phyloP scores from a whole-genome alignment of 2,329 filamentous ascomycete species.

The Penicillium sp. region DNA sequence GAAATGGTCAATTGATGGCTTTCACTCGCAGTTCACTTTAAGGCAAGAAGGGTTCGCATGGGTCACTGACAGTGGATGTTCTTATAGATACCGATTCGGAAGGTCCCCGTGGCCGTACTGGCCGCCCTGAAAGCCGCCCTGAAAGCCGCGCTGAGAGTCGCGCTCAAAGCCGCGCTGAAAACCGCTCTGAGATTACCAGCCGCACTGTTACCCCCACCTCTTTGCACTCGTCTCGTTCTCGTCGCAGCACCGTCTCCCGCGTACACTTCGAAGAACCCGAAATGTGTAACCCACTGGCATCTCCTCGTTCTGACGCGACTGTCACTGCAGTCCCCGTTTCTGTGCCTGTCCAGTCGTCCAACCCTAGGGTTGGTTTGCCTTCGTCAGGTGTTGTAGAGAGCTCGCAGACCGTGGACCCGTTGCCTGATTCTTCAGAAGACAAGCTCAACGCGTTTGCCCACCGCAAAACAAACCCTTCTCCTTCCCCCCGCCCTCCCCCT shows the following conservation, averaged over 20 bases:
- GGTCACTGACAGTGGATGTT: not conserved
- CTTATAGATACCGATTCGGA: not conserved
- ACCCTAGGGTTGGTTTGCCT: not conserved
- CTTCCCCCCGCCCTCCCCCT: not conserved
- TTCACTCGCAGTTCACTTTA: not conserved
- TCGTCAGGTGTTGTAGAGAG: not conserved
- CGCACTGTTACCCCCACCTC: not conserved
- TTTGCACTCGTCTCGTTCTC: not conserved
- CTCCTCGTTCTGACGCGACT: not conserved
- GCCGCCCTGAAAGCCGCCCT: not conserved
- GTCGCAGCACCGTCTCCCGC: not conserved
- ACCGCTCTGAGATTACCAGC: no score
- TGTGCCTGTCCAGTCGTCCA: not conserved
- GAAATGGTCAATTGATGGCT: not conserved
- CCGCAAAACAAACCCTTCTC: not conserved
- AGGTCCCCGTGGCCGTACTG: not conserved
- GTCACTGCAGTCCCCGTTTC: not conserved
- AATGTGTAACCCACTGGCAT: not conserved
- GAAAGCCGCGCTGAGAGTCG: no score
- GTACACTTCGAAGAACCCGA: not conserved
- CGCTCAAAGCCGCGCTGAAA: no score
- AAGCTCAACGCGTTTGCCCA: not conserved
- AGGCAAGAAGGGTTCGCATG: not conserved
- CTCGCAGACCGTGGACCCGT: not conserved
- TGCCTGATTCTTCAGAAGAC: not conserved